A percentile compares a stretch with the other conserved stretches of the same genome.
Evolutionary conservation across 768 basidiomycete species (phyloP).

Genomic region (Mycena alexandri): DNA sequence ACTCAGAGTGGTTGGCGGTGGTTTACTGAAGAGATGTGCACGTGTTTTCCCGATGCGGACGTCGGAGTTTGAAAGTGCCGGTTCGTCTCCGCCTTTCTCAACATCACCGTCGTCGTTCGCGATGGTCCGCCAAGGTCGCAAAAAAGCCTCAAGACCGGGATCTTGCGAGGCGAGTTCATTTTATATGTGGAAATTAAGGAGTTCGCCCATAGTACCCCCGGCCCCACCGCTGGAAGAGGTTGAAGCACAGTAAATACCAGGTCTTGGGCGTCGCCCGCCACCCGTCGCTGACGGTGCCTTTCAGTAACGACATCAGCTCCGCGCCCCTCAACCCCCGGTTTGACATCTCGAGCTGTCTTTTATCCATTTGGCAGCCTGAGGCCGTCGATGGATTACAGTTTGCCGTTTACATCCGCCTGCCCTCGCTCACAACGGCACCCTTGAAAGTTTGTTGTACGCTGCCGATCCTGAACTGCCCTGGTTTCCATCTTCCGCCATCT

Average conservation of each 20-base stretch:
- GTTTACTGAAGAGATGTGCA: neutral
- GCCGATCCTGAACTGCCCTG: constrained; percentile 11
- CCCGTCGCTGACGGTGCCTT: neutral
- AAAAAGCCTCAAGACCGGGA: constrained; percentile 27
- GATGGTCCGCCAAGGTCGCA: constrained; percentile 10
- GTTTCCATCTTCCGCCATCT: constrained; percentile 21
- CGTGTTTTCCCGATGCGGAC: constrained; percentile 31
- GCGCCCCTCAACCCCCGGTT: constrained; percentile 12
- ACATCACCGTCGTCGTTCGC: neutral
- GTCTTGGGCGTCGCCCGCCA: neutral
- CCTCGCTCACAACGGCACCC: constrained; percentile 3
- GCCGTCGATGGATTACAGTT: constrained; percentile 1
- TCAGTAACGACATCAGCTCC: neutral
- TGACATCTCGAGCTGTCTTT: neutral
- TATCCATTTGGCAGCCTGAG: neutral
- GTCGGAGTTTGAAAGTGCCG: constrained; percentile 27
- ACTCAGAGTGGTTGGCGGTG: constrained; percentile 1
- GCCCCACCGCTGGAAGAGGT: neutral
- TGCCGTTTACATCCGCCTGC: neutral
- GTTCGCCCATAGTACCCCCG: constrained; percentile 2
- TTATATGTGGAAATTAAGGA: constrained; percentile 8
- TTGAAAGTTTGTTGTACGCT: constrained; percentile 31
- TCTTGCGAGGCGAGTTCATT: constrained; percentile 1
- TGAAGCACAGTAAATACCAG: no score
- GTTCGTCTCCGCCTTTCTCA: constrained; percentile 12